Evolutionary conservation across 1,139 yeast species (phyloP).

Genomic region (Martiniozyma asiatica): DNA sequence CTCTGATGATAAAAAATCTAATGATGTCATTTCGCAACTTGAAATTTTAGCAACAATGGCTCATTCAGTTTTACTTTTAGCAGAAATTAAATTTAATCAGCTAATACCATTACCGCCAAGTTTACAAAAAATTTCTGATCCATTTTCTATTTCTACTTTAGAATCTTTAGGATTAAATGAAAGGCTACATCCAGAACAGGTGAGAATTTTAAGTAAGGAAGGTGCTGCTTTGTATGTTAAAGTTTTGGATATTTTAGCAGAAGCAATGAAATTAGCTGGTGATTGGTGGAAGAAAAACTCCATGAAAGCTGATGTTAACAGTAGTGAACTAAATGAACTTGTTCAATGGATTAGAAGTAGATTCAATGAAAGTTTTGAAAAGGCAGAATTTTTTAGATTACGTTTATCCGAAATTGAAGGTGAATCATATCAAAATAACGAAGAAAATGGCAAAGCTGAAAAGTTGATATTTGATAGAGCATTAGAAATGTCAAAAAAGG

Average conservation of each 20-base stretch:
- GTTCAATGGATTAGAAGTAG: slow-evolving; percentile 90
- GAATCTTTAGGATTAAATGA: slow-evolving; percentile 13
- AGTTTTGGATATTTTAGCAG: slow-evolving; percentile 67
- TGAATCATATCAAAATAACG: slow-evolving; percentile 1
- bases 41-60: slow-evolving; percentile 82
- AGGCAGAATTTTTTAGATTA: slow-evolving; percentile 65
- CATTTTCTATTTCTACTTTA: slow-evolving; percentile 13
- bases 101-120: slow-evolving; percentile 71
- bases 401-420: slow-evolving; percentile 42
- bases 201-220: slow-evolving; percentile 62
- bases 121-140: slow-evolving; percentile 18
- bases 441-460: slow-evolving; percentile 36
- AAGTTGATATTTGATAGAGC: slow-evolving; percentile 86
- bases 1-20: background rate
- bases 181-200: slow-evolving; percentile 44
- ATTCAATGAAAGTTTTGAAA: slow-evolving; percentile 79
- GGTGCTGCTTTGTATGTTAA: slow-evolving; percentile 79
- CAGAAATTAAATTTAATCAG: slow-evolving; percentile 83
- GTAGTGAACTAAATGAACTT: slow-evolving; percentile 52
- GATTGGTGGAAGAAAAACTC: slow-evolving; percentile 70
- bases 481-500: slow-evolving; percentile 79
- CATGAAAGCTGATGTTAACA: slow-evolving; percentile 24
- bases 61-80: slow-evolving; percentile 77
- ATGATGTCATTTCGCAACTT: slow-evolving; percentile 34
- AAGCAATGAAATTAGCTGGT: slow-evolving; percentile 75